Evolutionary conservation across 768 basidiomycete species (phyloP), one percentile per base, ranked within the genome.

Genomic region (Pisolithus microcarpus): DNA sequence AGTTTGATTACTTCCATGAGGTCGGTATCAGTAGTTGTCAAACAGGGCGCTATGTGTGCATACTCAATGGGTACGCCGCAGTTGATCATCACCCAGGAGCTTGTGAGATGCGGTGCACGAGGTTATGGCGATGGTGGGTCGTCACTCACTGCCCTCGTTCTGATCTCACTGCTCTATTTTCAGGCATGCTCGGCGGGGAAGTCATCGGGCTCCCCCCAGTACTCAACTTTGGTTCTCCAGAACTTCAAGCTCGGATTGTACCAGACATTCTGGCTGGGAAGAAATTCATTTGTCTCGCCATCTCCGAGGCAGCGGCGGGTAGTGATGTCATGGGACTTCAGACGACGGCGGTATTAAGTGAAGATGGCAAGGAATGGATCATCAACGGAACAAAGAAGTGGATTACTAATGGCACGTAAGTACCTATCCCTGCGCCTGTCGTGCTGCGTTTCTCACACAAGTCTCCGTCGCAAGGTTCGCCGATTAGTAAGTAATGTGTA

Each of bases 351-450:
- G 75, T 62, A 60, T 77, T 82, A 61, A 80, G 72, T 16, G 78
- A 76, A 43, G 85, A 87, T 59, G 85, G 84, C 30, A 83, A 79
- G 56, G 68, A 76, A 58, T 87, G 77, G 75, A 80, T 80, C 40
- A 75, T 89, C 53, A 83, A 81, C 55, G 85, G 87, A 47, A 85
- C 82, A 54, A 91, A 84, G 74, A 84, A 84, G 69, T 82, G 79
- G 80, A 81, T 81, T 59, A 82, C 82, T 24, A 84, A 83, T 54
- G 78, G 74, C 50, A 67, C 67, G 69, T 75, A 52, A 56, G 72
- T 66, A 16, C 21, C 37, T 13, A 0, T 21, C 31, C 23, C n/a
- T n/a, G 13, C 7, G n/a, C 10, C 19, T 15, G 48, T 40, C 23
- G 34, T 5, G 38, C 34, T 36, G 34, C 2, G 10, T 38, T 31